These are phyloP conservation scores for Phylloporus gajari DNA, from an alignment of 1,284 basidiomycete species.

Conservation along the genomic window DNA sequence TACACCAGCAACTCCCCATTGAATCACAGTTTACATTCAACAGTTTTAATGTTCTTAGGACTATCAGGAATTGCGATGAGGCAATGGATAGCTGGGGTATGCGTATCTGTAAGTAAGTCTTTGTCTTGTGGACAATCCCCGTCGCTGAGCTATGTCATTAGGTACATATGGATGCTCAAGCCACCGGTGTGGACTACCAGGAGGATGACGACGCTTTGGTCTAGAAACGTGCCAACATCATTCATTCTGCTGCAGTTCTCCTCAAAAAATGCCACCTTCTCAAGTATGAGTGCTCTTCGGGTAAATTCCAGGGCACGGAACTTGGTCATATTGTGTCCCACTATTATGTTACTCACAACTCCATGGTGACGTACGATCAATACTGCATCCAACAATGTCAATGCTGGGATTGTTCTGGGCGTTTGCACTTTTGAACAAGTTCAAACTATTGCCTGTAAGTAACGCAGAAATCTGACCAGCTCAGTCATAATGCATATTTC, in stretches of 20 bases:
- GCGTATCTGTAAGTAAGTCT: slow-evolving; percentile 86
- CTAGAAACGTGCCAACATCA: slow-evolving; percentile 92
- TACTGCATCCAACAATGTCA: slow-evolving; percentile 87
- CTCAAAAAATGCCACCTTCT: slow-evolving; percentile 95
- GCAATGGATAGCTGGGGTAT: slow-evolving; percentile 97
- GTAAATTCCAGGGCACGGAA: slow-evolving; percentile 91
- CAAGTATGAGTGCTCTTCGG: slow-evolving; percentile 92
- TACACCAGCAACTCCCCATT: slow-evolving; percentile 97
- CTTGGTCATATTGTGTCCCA: slow-evolving; percentile 95
- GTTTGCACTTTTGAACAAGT: slow-evolving; percentile 97
- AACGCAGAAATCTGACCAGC: neutral
- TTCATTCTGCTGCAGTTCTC: slow-evolving; percentile 92
- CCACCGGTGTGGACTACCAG: slow-evolving; percentile 92
- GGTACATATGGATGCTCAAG: slow-evolving; percentile 97
- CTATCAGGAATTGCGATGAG: slow-evolving; percentile 94
- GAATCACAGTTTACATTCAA: slow-evolving; percentile 95
- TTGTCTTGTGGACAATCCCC: slow-evolving; percentile 14
- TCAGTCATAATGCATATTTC: neutral
- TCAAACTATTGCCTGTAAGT: slow-evolving; percentile 90
- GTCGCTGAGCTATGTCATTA: slow-evolving; percentile 36
- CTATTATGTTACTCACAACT: slow-evolving; percentile 96
- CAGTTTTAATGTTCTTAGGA: slow-evolving; percentile 96
- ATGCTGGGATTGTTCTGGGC: slow-evolving; percentile 94
- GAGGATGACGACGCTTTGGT: slow-evolving; percentile 87
- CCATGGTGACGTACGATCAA: slow-evolving; percentile 97